Percentiles rank a stretch among this genome's conserved stretches.
Conservation (phyloP, 129 eudicot species). For the Flaveria robusta region DNA sequence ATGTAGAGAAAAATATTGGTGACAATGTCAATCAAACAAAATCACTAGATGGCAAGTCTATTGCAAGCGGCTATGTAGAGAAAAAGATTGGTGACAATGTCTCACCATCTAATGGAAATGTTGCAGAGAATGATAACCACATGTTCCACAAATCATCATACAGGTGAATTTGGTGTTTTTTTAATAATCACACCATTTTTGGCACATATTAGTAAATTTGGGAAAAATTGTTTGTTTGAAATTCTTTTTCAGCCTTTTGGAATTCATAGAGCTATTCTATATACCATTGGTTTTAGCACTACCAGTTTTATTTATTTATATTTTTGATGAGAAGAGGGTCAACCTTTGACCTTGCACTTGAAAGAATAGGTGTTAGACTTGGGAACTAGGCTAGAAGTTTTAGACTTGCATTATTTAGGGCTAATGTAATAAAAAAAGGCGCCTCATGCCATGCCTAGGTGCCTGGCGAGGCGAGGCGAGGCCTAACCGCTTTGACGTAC, state of each 20-base stretch:
- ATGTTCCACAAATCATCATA: constrained; percentile 36
- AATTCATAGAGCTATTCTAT: neutral
- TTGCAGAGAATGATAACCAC: constrained; percentile 22
- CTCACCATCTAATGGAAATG: constrained; percentile 29
- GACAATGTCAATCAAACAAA: constrained; percentile 25
- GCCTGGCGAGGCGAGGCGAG: neutral
- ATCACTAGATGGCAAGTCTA: constrained; percentile 4
- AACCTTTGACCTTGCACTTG: constrained; percentile 14
- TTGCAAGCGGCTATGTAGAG: constrained; percentile 25
- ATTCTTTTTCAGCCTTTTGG: neutral
- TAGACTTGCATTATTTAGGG: neutral
- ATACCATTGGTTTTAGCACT: neutral
- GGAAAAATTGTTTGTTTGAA: neutral
- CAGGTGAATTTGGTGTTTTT: constrained; percentile 12
- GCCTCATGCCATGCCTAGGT: neutral
- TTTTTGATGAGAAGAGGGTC: neutral
- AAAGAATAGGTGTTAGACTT: neutral
- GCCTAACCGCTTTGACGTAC: neutral
- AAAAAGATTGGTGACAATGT: constrained; percentile 35
- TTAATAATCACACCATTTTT: neutral
- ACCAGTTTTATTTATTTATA: neutral
- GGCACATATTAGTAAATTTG: neutral
- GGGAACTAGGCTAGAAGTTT: neutral
- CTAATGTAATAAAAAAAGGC: neutral
- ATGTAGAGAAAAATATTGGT: constrained; percentile 31